Evolutionary conservation across 208 protist genomes (phyloP).

Genomic region (Paratrypanosoma confusum): DNA sequence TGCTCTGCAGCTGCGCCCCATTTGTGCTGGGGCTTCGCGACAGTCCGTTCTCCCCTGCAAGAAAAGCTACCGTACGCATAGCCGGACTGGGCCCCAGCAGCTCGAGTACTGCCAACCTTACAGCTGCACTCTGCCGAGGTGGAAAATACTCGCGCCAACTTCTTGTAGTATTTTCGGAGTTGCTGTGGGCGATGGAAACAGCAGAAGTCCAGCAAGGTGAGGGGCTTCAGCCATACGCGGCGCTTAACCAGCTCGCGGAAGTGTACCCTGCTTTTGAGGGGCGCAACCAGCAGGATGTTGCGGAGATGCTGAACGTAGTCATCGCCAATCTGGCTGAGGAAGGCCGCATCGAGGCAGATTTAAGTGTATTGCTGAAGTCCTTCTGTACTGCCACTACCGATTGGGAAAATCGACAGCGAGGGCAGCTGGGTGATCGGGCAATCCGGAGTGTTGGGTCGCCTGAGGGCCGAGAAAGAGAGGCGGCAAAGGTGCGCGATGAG

Average conservation of each 20-base stretch:
- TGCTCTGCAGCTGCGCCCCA: slow-evolving; percentile 78
- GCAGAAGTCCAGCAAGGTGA: slow-evolving; percentile 4
- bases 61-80: neutral
- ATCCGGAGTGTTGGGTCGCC: too few species aligned
- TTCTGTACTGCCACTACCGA: too few species aligned
- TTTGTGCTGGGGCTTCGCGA: slow-evolving; percentile 57
- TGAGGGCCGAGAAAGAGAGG: too few species aligned
- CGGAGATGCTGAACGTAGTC: slow-evolving; percentile 70
- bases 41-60: slow-evolving; percentile 13
- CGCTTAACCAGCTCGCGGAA: slow-evolving; percentile 38
- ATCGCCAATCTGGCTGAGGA: slow-evolving; percentile 68
- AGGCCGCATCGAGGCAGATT: slow-evolving; percentile 29
- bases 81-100: neutral
- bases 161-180: slow-evolving; percentile 28
- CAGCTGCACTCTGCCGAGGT: too few species aligned
- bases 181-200: slow-evolving; percentile 57
- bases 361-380: slow-evolving; percentile 32
- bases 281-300: slow-evolving; percentile 75
- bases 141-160: slow-evolving; percentile 23
- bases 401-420: too few species aligned
- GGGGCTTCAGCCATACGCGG: slow-evolving; percentile 29
- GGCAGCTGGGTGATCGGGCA: too few species aligned
- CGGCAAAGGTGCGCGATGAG: too few species aligned
- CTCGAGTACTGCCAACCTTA: too few species aligned
- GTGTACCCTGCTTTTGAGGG: slow-evolving; percentile 74